These are phyloP conservation scores for Chamaecrista fasciculata DNA, from an alignment of 306 rosid species.

Conservation along the genomic window DNA sequence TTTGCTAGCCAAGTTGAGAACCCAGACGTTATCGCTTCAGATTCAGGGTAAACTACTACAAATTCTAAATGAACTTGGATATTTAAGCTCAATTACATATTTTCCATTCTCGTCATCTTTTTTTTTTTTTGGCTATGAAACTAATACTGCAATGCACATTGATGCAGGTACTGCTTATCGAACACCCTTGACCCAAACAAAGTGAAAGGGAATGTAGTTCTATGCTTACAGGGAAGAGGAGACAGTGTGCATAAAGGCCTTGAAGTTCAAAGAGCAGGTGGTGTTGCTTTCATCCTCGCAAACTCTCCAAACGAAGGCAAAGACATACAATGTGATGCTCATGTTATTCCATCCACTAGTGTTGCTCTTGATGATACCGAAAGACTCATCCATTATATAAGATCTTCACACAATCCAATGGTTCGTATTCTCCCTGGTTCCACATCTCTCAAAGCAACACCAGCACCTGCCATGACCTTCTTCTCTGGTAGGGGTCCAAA, in stretches of 20 bases:
- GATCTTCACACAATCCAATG: slow-evolving; percentile 44
- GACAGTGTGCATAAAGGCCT: slow-evolving; percentile 54
- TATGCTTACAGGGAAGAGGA: slow-evolving; percentile 66
- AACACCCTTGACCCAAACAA: slow-evolving; percentile 58
- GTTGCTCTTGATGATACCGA: slow-evolving; percentile 47
- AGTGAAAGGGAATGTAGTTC: slow-evolving; percentile 67
- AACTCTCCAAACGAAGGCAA: slow-evolving; percentile 46
- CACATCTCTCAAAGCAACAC: slow-evolving; percentile 60
- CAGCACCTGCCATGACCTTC: slow-evolving; percentile 79
- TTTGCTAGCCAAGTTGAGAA: slow-evolving; percentile 55
- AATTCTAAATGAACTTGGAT: neutral
- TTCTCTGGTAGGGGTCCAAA: slow-evolving; percentile 95
- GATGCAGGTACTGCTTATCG: slow-evolving; percentile 65
- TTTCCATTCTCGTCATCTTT: too few relatives aligned
- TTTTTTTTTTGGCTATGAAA: neutral
- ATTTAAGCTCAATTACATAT: too few relatives aligned
- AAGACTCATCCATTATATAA: slow-evolving; percentile 49
- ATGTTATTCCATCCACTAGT: slow-evolving; percentile 70
- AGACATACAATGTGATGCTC: slow-evolving; percentile 58
- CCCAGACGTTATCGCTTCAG: slow-evolving; percentile 23
- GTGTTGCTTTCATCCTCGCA: slow-evolving; percentile 62
- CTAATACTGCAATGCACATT: too few relatives aligned
- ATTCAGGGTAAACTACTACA: slow-evolving; percentile 45
- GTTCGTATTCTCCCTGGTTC: slow-evolving; percentile 60
- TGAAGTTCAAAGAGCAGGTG: slow-evolving; percentile 77